These are phyloP conservation scores for Trametes meyenii DNA, from an alignment of 768 basidiomycete genomes.

Conservation along the genomic window DNA sequence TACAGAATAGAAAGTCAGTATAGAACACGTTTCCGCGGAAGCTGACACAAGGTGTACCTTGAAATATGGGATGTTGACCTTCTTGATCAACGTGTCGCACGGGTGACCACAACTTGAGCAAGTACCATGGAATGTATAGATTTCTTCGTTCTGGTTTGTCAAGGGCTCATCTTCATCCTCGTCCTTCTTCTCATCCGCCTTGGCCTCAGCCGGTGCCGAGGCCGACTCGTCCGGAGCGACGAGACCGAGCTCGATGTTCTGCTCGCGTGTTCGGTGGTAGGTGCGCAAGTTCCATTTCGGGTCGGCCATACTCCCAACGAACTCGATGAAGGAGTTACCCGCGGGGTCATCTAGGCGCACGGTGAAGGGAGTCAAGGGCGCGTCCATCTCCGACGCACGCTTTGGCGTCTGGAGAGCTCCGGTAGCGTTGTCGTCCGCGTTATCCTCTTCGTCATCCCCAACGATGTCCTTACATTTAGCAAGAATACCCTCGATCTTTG, in stretches of 20 bases:
- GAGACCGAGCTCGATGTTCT: conserved; percentile 81
- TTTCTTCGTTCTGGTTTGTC: conserved; percentile 72
- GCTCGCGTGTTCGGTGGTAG: conserved; percentile 77
- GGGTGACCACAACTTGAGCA: conserved; percentile 89
- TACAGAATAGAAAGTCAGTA: conserved; percentile 33
- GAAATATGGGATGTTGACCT: conserved; percentile 96
- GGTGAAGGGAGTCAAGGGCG: conserved; percentile 74
- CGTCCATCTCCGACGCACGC: conserved; percentile 43
- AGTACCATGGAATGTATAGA: conserved; percentile 82
- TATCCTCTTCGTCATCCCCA: conserved; percentile 55
- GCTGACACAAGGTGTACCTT: conserved; percentile 51
- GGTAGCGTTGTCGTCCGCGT: conserved; percentile 37
- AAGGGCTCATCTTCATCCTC: conserved; percentile 27
- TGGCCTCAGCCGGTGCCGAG: conserved; percentile 10
- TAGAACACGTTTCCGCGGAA: no score
- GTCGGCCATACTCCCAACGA: conserved; percentile 82
- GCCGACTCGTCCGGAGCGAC: conserved; percentile 48
- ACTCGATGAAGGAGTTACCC: conserved; percentile 97
- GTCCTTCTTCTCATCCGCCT: conserved; percentile 9
- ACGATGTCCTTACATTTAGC: conserved; percentile 64
- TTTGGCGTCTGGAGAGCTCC: conserved; percentile 31
- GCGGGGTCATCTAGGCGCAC: conserved; percentile 89
- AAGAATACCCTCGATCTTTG: conserved; percentile 77
- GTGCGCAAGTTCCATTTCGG: conserved; percentile 90
- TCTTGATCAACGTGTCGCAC: conserved; percentile 92